Evolutionary conservation across 495 filamentous ascomycete genomes (phyloP), one percentile per base, ranked within the genome.

Genomic region (Aspergillus conjunctus): DNA sequence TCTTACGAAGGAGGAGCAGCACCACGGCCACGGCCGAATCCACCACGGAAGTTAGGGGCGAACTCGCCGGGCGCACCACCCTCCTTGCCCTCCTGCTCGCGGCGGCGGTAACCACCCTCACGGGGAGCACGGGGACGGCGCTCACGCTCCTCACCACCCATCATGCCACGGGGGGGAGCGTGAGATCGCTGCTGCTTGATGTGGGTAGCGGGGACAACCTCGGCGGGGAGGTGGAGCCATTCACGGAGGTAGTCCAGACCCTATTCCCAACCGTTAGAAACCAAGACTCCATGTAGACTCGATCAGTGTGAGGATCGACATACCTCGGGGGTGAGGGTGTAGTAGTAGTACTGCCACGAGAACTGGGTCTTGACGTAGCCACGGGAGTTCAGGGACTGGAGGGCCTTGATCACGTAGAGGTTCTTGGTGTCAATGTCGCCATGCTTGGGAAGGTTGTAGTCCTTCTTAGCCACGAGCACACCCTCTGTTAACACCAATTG

Each of bases 311-410:
- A n/a, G n/a, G 10, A 3, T 30, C 1, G 60, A 63, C 71, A 20
- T 73, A 73, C 71, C 76, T 97, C 93, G 70, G 92, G 92, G 77
- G 94, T 98, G 76, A 98, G 88, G 79, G 95, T 98, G 88, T 98
- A 98, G 89, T 98, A 98, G 88, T 97, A 98, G 88, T 93, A 98
- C 85, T 98, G 94, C 94, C 94, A 98, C 62, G 92, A 96, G 89
- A 98, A 98, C 79, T 92, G 94, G 68, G 94, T 98, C 90, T 98
- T 98, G 81, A 98, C 85, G 80, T 88, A 98, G 76, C 92, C 92
- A 77, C 93, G 92, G 71, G 94, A 98, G 83, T 87, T 93, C 71
- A 98, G 86, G 62, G 94, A 98, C 85, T 98, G 94, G 81, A 85
- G 85, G 65, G 94, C 95, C 88, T 98, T 98, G 86, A 98, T 90